phyloP scores from a whole-genome alignment of 2,329 filamentous ascomycete species.

The Trichoderma sp. region DNA sequence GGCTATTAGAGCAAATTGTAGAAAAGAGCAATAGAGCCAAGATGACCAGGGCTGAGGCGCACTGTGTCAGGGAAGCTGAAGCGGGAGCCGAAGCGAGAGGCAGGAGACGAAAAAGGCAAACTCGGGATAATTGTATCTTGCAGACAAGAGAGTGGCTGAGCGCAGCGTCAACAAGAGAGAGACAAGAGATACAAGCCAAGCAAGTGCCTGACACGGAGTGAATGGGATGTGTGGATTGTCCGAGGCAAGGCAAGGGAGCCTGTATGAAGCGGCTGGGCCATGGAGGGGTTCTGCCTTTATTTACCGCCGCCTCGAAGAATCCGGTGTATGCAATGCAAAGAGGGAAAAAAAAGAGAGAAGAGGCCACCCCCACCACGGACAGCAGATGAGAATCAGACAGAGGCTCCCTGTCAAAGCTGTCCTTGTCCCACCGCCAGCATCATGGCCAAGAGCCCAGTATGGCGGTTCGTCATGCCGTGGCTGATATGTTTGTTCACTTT shows the following conservation, averaged over 20 bases:
- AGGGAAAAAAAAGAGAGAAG: not conserved
- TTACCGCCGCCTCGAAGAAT: slow-evolving; percentile 22
- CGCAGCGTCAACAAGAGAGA: no score
- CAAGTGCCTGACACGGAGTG: slow-evolving; percentile 23
- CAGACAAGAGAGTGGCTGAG: not conserved
- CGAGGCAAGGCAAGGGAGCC: slow-evolving; percentile 3
- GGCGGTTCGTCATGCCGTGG: slow-evolving; percentile 9
- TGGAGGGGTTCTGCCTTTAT: slow-evolving; percentile 25
- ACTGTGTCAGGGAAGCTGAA: slow-evolving; percentile 18
- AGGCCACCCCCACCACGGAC: not conserved
- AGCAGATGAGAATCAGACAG: slow-evolving; percentile 1
- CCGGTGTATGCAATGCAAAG: not conserved
- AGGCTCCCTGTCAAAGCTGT: slow-evolving; percentile 3
- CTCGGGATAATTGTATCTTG: slow-evolving; percentile 6
- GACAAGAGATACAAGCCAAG: not conserved
- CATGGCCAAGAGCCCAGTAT: no score
- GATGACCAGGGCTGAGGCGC: slow-evolving; percentile 1
- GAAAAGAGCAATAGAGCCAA: not conserved
- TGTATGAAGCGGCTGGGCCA: slow-evolving; percentile 11
- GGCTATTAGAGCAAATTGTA: not conserved
- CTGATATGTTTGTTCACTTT: not conserved
- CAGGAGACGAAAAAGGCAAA: slow-evolving; percentile 1
- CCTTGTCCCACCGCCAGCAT: not conserved
- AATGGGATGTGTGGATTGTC: slow-evolving; percentile 17
- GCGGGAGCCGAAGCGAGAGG: slow-evolving; percentile 11